Base-by-base conservation (phyloP, 495 filamentous ascomycete genomes). In the Astrocystis sublimbata region DNA sequence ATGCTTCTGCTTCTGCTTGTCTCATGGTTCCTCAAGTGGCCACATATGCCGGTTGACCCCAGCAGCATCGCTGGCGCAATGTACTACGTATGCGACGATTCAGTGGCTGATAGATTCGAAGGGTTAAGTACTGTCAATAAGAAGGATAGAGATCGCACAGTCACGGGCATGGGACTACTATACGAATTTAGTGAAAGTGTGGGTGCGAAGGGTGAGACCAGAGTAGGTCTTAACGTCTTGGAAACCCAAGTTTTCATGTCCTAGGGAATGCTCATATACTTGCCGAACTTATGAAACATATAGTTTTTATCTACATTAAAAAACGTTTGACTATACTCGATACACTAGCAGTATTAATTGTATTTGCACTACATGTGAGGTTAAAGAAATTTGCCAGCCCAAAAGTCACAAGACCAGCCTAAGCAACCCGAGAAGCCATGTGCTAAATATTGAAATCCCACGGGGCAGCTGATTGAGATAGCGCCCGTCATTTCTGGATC, bases 1-100 rank as follows among this genome's bases (percentile, higher is more conserved):
- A 79, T 79, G 74, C 43, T 79, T 6, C 24, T 75, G 12, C 69
- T 74, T 2, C 49, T 78, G 10, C 8, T 74, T 6, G 68, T 51
- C 41, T 65, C 75, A 1, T 67, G 73, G 12, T 57, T 73, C 36
- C 28, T 73, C 23, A 50, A 60, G 9, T 71, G 68, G 68, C 71
- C 71, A 23, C 46, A 69, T 23, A 65, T 76, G 65, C 73, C 73
- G 5, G 65, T 71, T 42, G 67, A 71, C 13, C 71, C 73, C 0
- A 64, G 61, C 33, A 70, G 70, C 13, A 58, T 76, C 24, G 71
- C 71, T 9, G 67, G 71, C 9, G 61, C 58, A 15, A 60, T 71
- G 60, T 74, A 74, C 58, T 76, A 76, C 43, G 68, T 76, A 19
- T 69, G 67, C 45, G 71, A 74, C 43, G 70, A 66, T 28, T 61